Evolutionary conservation across 805 yeast genomes (phyloP).

Genomic region (Lipomyces lipofer): DNA sequence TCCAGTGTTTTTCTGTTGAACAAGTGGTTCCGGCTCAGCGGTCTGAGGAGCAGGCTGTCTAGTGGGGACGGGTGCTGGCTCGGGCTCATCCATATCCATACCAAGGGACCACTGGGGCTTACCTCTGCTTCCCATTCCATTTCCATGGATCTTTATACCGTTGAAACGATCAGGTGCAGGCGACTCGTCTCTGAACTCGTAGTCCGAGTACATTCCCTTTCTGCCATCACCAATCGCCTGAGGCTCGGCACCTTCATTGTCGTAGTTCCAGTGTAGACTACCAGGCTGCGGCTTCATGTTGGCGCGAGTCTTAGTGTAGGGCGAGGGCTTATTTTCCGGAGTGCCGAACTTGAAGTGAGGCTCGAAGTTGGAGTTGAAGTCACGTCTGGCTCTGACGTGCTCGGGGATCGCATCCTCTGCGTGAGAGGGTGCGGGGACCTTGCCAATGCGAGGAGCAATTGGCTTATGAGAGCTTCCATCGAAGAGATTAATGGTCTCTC

Average conservation of each 20-base stretch:
- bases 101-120: conserved; percentile 19
- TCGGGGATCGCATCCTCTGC: conserved; percentile 13
- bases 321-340: conserved; percentile 17
- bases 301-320: conserved; percentile 26
- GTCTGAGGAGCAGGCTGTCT: background rate
- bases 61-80: background rate
- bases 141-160: conserved; percentile 26
- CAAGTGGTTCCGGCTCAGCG: conserved; percentile 4
- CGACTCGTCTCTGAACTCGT: conserved; percentile 13
- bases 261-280: conserved; percentile 23
- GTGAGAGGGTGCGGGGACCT: conserved; percentile 7
- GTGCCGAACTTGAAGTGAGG: conserved; percentile 29
- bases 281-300: conserved; percentile 31
- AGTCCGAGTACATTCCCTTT: conserved; percentile 12
- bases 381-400: conserved; percentile 24
- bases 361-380: conserved; percentile 16
- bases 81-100: background rate
- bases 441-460: background rate
- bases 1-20: background rate
- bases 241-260: conserved; percentile 5
- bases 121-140: conserved; percentile 30
- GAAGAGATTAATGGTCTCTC: conserved; percentile 12
- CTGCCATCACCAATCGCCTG: conserved; percentile 15
- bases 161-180: conserved; percentile 18
- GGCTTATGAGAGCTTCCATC: conserved; percentile 6